Percentiles rank a stretch among this genome's conserved stretches.
Evolutionary conservation across 108 stramenopile genomes (phyloP).

Genomic region (Conticribra weissflogii): DNA sequence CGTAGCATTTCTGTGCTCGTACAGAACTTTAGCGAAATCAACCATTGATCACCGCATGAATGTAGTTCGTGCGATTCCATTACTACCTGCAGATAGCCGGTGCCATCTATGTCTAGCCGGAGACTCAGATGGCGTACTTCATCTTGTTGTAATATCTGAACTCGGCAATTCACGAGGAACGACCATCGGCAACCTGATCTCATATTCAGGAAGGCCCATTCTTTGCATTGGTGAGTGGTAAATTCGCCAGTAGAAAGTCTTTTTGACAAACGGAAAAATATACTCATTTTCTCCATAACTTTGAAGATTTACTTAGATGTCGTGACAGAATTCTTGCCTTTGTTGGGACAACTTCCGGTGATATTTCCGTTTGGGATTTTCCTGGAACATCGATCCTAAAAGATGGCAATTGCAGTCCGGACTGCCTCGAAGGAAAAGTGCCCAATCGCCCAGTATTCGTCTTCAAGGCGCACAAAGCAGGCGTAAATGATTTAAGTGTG

Average conservation of each 20-base stretch:
- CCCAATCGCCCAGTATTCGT: constrained; percentile 21
- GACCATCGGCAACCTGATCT: constrained; percentile 24
- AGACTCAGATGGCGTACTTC: constrained; percentile 73
- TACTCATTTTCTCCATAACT: too few relatives aligned
- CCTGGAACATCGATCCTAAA: constrained; percentile 10
- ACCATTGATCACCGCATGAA: constrained; percentile 83
- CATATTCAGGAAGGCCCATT: constrained; percentile 55
- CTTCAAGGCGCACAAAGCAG: constrained; percentile 63
- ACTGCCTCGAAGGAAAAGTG: constrained; percentile 11
- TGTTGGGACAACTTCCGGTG: constrained; percentile 74
- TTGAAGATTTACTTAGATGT: too few relatives aligned
- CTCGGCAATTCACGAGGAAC: constrained; percentile 34
- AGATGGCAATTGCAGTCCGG: background rate
- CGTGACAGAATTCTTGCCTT: constrained; percentile 41
- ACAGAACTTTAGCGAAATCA: constrained; percentile 39
- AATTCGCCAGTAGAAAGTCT: too few relatives aligned
- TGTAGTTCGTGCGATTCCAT: constrained; percentile 60
- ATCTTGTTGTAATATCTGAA: constrained; percentile 50
- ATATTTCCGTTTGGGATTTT: constrained; percentile 58
- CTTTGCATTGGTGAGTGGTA: constrained; percentile 53
- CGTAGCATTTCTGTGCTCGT: constrained; percentile 56
- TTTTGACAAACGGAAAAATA: too few relatives aligned
- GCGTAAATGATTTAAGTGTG: constrained; percentile 63
- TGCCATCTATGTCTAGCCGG: constrained; percentile 63
- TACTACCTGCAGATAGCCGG: constrained; percentile 24